phyloP scores from a whole-genome alignment of 192 early-diverging fungal genomes.

The Lobosporangium transversale region DNA sequence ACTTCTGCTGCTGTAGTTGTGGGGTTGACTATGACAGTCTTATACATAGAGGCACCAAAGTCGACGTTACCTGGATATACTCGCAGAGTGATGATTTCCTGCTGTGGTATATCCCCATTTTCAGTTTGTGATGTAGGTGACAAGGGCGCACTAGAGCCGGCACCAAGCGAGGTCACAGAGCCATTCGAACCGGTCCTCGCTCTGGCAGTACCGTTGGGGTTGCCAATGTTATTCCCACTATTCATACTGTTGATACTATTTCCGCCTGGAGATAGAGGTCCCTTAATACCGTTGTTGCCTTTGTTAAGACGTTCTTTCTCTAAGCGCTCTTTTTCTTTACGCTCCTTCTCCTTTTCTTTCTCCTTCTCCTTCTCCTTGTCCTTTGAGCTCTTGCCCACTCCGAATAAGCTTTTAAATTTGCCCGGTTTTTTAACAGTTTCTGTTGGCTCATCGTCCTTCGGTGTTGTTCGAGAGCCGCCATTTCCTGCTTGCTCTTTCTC shows the following conservation, averaged over 20 bases:
- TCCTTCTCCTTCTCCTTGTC: slow-evolving; percentile 47
- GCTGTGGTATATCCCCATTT: slow-evolving; percentile 25
- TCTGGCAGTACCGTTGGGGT: not conserved
- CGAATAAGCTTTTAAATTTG: slow-evolving; percentile 51
- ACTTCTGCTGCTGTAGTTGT: slow-evolving; percentile 59
- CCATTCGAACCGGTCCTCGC: slow-evolving; percentile 26
- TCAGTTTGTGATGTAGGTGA: slow-evolving; percentile 24
- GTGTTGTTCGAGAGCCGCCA: not conserved
- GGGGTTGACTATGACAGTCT: slow-evolving; percentile 60
- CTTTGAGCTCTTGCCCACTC: slow-evolving; percentile 48
- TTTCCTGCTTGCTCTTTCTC: slow-evolving; percentile 9
- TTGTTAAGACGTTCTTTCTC: slow-evolving; percentile 1
- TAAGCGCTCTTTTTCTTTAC: not conserved
- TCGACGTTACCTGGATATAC: slow-evolving; percentile 69
- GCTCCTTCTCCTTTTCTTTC: slow-evolving; percentile 43
- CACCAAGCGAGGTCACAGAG: slow-evolving; percentile 12
- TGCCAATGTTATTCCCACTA: too few species aligned
- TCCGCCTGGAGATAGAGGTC: not conserved
- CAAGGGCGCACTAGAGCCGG: not conserved
- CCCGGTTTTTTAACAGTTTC: slow-evolving; percentile 35
- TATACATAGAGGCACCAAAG: slow-evolving; percentile 61
- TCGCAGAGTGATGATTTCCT: slow-evolving; percentile 57
- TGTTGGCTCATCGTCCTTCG: slow-evolving; percentile 3
- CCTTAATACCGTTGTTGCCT: not conserved
- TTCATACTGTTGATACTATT: not conserved